These are phyloP conservation scores for Tetrapisispora phaffii DNA, from an alignment of 805 yeast genomes.

Conservation along the genomic window DNA sequence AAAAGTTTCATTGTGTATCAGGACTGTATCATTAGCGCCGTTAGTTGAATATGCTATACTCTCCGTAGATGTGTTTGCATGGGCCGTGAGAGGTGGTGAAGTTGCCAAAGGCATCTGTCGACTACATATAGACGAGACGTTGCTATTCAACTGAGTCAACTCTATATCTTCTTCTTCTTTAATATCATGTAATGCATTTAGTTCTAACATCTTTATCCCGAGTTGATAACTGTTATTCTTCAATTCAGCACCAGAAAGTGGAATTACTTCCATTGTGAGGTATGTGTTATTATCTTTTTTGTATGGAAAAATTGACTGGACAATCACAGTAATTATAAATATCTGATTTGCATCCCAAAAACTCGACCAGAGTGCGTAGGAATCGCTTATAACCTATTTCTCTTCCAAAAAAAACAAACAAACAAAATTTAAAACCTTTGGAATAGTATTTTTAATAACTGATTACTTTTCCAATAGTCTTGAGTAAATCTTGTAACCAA, in stretches of 20 bases:
- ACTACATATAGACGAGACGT: neutral
- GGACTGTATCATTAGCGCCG: neutral
- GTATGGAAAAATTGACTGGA: too few species aligned
- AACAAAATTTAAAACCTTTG: too few species aligned
- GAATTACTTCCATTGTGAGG: neutral
- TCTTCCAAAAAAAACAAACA: too few species aligned
- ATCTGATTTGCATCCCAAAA: too few species aligned
- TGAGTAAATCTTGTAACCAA: too few species aligned
- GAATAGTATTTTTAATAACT: too few species aligned
- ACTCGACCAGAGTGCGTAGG: too few species aligned
- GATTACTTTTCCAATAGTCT: too few species aligned
- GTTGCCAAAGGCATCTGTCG: neutral
- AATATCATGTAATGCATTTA: conserved; percentile 15
- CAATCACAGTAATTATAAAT: too few species aligned
- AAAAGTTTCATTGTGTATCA: neutral
- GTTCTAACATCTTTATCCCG: neutral
- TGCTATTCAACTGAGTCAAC: conserved; percentile 4
- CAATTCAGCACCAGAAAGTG: neutral
- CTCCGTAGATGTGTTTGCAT: neutral
- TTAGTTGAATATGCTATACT: neutral
- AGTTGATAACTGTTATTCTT: neutral
- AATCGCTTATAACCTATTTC: too few species aligned
- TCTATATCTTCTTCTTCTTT: conserved; percentile 22
- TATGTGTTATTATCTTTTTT: neutral
- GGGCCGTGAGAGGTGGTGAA: neutral